A percentile compares a stretch with the other conserved stretches of the same genome.
phyloP scores from a whole-genome alignment of 2,329 filamentous ascomycete genomes.

The Fusarium temperatum region DNA sequence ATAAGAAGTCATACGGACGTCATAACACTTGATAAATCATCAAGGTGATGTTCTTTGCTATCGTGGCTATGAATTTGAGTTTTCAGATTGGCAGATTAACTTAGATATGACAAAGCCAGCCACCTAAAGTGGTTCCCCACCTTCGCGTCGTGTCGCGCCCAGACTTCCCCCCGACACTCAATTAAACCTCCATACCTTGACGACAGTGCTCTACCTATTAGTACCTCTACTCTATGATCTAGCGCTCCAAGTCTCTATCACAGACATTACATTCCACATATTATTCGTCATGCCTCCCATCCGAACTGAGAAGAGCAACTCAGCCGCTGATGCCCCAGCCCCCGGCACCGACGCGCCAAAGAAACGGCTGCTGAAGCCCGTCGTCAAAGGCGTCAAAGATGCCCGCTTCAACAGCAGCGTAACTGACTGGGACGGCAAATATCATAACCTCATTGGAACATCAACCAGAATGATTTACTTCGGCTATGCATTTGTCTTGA shows the following conservation, averaged over 20 bases:
- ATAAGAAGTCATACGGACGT: too few relatives aligned
- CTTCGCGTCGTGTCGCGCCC: not conserved
- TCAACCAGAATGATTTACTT: not conserved
- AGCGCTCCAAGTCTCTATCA: not conserved
- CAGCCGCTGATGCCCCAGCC: not conserved
- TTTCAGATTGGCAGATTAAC: not conserved
- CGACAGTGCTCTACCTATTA: not conserved
- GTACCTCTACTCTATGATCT: rapidly evolving
- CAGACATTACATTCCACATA: not conserved
- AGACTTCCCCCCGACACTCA: not conserved
- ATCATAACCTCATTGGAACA: not conserved
- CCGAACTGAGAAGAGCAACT: not conserved
- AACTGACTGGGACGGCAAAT: not conserved
- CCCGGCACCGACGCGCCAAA: not conserved
- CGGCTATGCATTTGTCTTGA: not conserved
- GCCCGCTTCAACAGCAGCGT: not conserved
- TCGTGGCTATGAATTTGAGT: not conserved
- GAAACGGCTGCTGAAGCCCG: not conserved
- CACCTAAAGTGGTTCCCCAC: not conserved
- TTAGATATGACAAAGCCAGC: not conserved
- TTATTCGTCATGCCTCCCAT: not conserved
- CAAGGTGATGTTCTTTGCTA: too few relatives aligned
- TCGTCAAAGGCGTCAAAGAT: not conserved
- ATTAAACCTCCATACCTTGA: not conserved
- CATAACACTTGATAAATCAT: too few relatives aligned